phyloP scores from a whole-genome alignment of 1,284 basidiomycete genomes.

The Cryptococcus maquisensis region DNA sequence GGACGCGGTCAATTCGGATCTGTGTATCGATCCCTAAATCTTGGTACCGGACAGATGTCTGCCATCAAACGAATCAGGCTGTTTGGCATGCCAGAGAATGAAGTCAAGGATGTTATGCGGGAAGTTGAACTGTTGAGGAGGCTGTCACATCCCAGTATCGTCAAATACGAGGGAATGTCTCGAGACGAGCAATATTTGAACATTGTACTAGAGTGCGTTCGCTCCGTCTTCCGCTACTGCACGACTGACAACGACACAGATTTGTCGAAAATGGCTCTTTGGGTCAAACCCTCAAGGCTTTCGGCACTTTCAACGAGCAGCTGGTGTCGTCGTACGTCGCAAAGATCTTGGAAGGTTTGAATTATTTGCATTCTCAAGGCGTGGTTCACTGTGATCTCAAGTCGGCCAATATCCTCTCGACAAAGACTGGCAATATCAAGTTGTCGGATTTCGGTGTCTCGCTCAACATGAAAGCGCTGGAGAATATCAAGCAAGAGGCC shows the following conservation, averaged over 20 bases:
- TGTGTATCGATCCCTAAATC: constrained; percentile 87
- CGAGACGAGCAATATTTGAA: constrained; percentile 78
- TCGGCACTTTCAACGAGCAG: constrained; percentile 83
- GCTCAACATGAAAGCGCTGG: constrained; percentile 52
- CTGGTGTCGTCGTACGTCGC: constrained; percentile 85
- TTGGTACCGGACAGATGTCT: constrained; percentile 88
- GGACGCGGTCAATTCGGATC: constrained; percentile 94
- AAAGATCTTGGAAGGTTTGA: constrained; percentile 86
- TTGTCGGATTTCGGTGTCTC: constrained; percentile 58
- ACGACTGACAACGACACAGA: constrained; percentile 49
- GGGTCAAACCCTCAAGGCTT: constrained; percentile 81
- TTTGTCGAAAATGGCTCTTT: constrained; percentile 92
- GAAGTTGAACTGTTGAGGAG: constrained; percentile 88
- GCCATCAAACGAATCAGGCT: constrained; percentile 88
- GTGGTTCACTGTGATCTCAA: constrained; percentile 56
- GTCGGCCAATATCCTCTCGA: constrained; percentile 57
- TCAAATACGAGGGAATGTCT: constrained; percentile 94
- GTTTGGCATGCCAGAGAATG: constrained; percentile 77
- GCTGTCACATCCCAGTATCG: constrained; percentile 84
- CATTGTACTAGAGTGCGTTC: constrained; percentile 83
- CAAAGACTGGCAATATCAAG: constrained; percentile 55
- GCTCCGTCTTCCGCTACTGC: background rate
- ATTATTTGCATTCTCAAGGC: constrained; percentile 78
- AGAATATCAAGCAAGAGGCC: constrained; percentile 70
- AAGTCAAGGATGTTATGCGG: constrained; percentile 78